These are phyloP conservation scores for Neofusicoccum sp. DNA, from an alignment of 2,329 filamentous ascomycete genomes.

Conservation along the genomic window DNA sequence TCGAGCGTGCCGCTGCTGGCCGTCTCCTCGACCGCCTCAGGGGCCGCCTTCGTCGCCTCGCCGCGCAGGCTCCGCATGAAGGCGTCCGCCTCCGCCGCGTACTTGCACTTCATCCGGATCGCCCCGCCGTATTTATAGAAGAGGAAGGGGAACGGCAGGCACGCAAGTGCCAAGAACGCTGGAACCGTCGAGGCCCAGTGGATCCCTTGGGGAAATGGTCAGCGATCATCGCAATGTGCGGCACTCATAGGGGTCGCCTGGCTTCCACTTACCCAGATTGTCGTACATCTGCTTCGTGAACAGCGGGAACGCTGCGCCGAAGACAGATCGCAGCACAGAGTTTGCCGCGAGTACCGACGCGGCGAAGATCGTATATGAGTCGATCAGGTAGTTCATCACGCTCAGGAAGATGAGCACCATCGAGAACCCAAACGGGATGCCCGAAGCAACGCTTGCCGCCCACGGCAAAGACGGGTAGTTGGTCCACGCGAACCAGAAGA, in stretches of 20 bases:
- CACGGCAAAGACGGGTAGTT: conserved; percentile 57
- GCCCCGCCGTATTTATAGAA: conserved; percentile 71
- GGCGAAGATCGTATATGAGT: conserved; percentile 70
- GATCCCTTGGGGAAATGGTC: conserved; percentile 40
- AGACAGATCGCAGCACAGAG: conserved; percentile 76
- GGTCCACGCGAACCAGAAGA: conserved; percentile 47
- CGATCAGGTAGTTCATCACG: conserved; percentile 47
- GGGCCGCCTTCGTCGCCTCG: conserved; percentile 27
- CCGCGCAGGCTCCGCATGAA: conserved; percentile 56
- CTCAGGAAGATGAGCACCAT: conserved; percentile 68
- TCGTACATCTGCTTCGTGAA: conserved; percentile 69
- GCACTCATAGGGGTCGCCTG: neutral
- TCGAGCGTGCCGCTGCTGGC: conserved; percentile 6
- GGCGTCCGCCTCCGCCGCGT: conserved; percentile 65
- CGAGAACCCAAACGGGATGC: conserved; percentile 59
- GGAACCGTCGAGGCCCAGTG: conserved; percentile 77
- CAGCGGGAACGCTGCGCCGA: conserved; percentile 77
- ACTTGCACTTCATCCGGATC: conserved; percentile 71
- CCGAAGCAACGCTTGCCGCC: conserved; percentile 56
- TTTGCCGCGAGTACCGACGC: conserved; percentile 76
- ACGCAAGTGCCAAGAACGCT: conserved; percentile 71
- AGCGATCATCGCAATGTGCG: conserved; percentile 42
- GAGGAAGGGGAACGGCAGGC: conserved; percentile 73
- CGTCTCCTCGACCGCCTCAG: conserved; percentile 21
- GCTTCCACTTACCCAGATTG: conserved; percentile 29